Conservation (phyloP, 352 stramenopile species). For the Globisporangium emineosum region DNA sequence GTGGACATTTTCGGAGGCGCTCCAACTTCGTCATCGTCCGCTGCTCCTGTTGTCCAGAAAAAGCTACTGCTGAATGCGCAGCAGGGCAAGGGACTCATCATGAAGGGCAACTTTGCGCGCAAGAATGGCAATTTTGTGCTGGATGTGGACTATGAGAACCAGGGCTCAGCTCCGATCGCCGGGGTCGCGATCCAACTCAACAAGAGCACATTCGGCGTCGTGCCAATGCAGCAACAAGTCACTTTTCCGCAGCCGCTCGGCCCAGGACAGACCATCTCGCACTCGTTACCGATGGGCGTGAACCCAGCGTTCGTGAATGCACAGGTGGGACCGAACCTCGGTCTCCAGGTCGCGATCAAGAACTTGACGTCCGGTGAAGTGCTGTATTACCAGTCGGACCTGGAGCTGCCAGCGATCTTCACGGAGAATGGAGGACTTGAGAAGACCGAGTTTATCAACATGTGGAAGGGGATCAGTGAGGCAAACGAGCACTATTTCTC, state of each 20-base stretch:
- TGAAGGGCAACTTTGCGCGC: slow-evolving; percentile 76
- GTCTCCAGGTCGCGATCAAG: slow-evolving; percentile 97
- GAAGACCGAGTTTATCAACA: slow-evolving; percentile 91
- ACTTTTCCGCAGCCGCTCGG: slow-evolving; percentile 60
- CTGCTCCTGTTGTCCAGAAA: slow-evolving; percentile 41
- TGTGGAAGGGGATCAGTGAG: slow-evolving; percentile 96
- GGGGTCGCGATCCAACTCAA: slow-evolving; percentile 96
- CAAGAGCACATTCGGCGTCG: slow-evolving; percentile 97
- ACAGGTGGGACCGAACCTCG: slow-evolving; percentile 61
- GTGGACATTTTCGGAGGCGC: slow-evolving; percentile 86
- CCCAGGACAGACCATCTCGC: slow-evolving; percentile 71
- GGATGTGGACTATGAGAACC: slow-evolving; percentile 87
- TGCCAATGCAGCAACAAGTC: slow-evolving; percentile 91
- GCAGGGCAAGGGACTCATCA: slow-evolving; percentile 88
- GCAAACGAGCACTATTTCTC: slow-evolving; percentile 94
- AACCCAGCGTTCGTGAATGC: slow-evolving; percentile 77
- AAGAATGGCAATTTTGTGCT: slow-evolving; percentile 62
- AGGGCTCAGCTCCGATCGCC: slow-evolving; percentile 81
- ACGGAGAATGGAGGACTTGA: slow-evolving; percentile 85
- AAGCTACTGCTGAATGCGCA: slow-evolving; percentile 76
- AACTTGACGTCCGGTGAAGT: slow-evolving; percentile 93
- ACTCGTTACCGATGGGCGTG: slow-evolving; percentile 77
- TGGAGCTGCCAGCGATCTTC: slow-evolving; percentile 91
- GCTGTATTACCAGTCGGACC: slow-evolving; percentile 95
- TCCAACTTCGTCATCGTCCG: slow-evolving; percentile 29